Evolutionary conservation across 139 green algal species (phyloP).

Genomic region (Mesotaenium endlicherianum): DNA sequence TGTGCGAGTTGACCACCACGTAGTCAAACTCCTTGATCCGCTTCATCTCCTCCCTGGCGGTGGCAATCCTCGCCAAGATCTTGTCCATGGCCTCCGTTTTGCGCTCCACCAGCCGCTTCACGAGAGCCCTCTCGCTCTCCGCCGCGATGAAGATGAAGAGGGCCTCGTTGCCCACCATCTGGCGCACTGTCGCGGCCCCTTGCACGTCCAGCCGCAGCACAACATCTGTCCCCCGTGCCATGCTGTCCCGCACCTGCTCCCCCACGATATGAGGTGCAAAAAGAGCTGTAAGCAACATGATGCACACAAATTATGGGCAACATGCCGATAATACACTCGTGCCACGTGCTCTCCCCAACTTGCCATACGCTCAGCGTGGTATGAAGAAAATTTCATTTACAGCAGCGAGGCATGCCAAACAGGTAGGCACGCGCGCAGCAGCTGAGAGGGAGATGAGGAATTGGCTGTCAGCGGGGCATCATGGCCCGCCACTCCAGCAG

Average conservation of each 20-base stretch:
- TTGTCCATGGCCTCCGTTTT: conserved; percentile 81
- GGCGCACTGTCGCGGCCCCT: conserved; percentile 76
- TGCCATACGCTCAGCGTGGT: too few species aligned
- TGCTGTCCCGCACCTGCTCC: conserved; percentile 56
- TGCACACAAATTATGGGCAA: too few species aligned
- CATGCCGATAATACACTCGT: too few species aligned
- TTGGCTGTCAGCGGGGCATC: not conserved
- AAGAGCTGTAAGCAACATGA: too few species aligned
- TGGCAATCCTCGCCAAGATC: conserved; percentile 67
- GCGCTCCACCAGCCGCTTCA: conserved; percentile 71
- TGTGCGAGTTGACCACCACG: conserved; percentile 86
- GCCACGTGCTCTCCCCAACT: too few species aligned
- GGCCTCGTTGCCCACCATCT: conserved; percentile 67
- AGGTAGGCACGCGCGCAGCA: too few species aligned
- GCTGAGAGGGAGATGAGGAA: not conserved
- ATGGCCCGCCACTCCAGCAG: too few species aligned
- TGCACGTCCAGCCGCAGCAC: conserved; percentile 92
- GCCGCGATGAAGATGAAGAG: conserved; percentile 87
- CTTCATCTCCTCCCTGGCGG: conserved; percentile 70
- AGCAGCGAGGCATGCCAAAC: too few species aligned
- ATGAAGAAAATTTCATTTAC: too few species aligned
- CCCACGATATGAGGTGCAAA: not conserved
- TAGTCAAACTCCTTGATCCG: conserved; percentile 85
- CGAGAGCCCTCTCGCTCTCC: conserved; percentile 76
- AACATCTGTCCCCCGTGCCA: conserved; percentile 77